phyloP scores from a whole-genome alignment of 140 eudicot genomes.

The Stevia rebaudiana region DNA sequence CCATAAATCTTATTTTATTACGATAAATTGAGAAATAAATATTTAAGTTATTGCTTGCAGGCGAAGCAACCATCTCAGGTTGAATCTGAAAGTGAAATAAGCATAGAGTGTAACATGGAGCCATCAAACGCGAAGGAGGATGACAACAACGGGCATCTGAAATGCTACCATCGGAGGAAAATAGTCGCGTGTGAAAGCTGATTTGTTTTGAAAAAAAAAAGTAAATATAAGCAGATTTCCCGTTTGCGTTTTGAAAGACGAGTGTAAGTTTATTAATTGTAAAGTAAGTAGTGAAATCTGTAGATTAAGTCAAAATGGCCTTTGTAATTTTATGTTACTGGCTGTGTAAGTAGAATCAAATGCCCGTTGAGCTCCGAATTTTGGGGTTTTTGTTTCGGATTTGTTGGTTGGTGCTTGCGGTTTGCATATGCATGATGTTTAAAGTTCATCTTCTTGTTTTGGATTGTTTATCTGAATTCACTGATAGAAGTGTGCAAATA shows the following conservation, averaged over 20 bases:
- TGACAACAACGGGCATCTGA: slow-evolving; percentile 31
- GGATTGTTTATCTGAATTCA: too few species aligned
- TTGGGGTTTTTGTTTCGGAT: slow-evolving; percentile 19
- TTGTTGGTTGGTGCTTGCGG: slow-evolving; percentile 27
- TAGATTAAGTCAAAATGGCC: slow-evolving; percentile 12
- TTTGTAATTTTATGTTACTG: slow-evolving; percentile 16
- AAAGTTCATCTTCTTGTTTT: not conserved
- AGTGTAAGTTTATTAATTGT: slow-evolving; percentile 21
- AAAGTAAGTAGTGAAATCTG: slow-evolving; percentile 22
- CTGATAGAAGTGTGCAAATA: too few species aligned
- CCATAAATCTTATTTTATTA: not conserved
- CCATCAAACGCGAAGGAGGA: slow-evolving; percentile 22
- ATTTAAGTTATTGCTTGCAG: slow-evolving; percentile 15
- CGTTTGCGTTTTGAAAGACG: not conserved
- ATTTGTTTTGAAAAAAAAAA: not conserved
- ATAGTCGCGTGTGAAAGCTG: slow-evolving; percentile 37
- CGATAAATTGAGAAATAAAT: not conserved
- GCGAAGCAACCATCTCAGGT: slow-evolving; percentile 25
- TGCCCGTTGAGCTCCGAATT: slow-evolving; percentile 26
- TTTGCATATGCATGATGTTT: not conserved
- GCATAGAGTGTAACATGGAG: slow-evolving; percentile 24
- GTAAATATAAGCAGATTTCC: slow-evolving; percentile 28
- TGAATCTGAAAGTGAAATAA: slow-evolving; percentile 25
- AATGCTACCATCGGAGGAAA: slow-evolving; percentile 58
- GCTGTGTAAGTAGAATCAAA: slow-evolving; percentile 10